Evolutionary conservation across 805 yeast species (phyloP), one percentile per base, ranked within the genome.

Genomic region (Candida dajiaensis): DNA sequence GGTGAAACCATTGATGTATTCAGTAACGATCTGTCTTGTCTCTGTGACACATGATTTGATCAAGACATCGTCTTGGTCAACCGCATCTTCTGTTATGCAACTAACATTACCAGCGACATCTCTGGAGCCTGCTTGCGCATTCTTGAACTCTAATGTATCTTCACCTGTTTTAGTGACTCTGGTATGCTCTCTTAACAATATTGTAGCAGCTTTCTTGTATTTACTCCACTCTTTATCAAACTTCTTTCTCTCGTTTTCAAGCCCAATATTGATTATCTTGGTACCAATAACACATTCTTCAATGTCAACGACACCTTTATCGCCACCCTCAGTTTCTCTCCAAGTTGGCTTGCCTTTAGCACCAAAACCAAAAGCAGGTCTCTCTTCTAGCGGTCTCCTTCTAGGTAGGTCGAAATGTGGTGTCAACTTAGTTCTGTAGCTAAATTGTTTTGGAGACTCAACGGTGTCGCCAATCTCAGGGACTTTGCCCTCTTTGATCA

Each of bases 261-360:
- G 69, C 1, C 95, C 97, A 41, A 70, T 61, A 64, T 90, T 85
- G 31, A 94, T 76, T 35, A 86, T 81, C 2, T 71, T 68, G 0
- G 98, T 94, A 6, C 96, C 98, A 54, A 94, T 89, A 3, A 83
- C 69, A 65, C 98, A 94, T 53, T 89, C 97, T 63, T 94, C 99
- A 52, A 94, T 90, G 64, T 94, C 99, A 51, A 94, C 68, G 23
- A 88, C 83, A 8, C 77, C 66, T 19, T 71, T 74, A 35, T 72
- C 66, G n/a, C 89, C 89, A 31, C 87, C 86, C 40, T 61, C 59
- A 7, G 61, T 55, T 29, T 64, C 55, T 60, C 89, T 72, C 88
- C 89, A 85, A 31, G 67, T 63, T 2, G 89, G 89, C 61, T 83
- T 76, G 11, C 96, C 96, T 62, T 86, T 86, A 44, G 83, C 74